Base-by-base conservation (phyloP, 257 asterid genomes). In the Cinchona pubescens region DNA sequence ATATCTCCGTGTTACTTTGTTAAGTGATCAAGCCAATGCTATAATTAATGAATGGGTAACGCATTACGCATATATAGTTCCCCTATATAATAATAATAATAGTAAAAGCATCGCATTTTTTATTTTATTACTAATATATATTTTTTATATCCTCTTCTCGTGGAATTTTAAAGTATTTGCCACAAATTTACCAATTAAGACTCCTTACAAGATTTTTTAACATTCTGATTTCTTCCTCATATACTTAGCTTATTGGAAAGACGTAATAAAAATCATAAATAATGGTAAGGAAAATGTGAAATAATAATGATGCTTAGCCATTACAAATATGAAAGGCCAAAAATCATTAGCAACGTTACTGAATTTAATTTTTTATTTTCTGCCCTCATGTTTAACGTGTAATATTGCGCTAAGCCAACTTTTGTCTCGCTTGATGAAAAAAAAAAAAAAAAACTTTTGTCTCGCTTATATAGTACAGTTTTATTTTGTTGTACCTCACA, bases 361-460 rank as follows among this genome's bases (percentile, higher is more conserved):
- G 64, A 18, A 3, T 11, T 11, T 29, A 11, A 35, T 27, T 27
- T 1, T 25, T 40, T 30, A 60, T n/a, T n/a, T n/a, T n/a, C n/a
- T n/a, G n/a, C n/a, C 46, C 77, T 60, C 70, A 61, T 73, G 43
- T 73, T 60, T 40, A 66, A 60, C 43, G 77, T 73, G 70, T 73
- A 73, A 16, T 3, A 27, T n/a, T 38, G 29, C 37, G 2, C 19
- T 73, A 3, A 4, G 12, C 42, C 6, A 59, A 58, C 40, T 25
- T n/a, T 56, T 40, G 3, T 27, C 25, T 8, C 75, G 25, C 19
- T 21, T 55, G n/a, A n/a, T n/a, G n/a, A n/a, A n/a, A n/a, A n/a
- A n/a, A n/a, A n/a, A n/a, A n/a, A n/a, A n/a, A n/a, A n/a, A n/a
- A n/a, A n/a, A n/a, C n/a, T n/a, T n/a, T n/a, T n/a, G n/a, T n/a